Conservation (phyloP, 2,329 filamentous ascomycete genomes). For the Leptographium galeiforme region DNA sequence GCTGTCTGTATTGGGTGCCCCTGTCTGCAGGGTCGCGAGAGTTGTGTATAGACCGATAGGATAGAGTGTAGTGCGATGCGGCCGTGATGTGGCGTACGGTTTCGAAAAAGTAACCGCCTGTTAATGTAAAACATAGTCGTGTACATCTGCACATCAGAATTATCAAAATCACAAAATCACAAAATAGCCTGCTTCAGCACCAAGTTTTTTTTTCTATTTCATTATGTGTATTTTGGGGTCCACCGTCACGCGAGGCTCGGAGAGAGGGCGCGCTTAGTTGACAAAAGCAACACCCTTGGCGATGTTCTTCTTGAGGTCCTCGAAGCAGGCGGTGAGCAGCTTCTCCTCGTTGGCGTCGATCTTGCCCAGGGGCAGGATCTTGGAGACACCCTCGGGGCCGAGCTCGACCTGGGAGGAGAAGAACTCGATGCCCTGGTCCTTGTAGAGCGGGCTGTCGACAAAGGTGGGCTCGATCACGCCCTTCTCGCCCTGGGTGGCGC, state of each 20-base stretch:
- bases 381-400: constrained; percentile 88
- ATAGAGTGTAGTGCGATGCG: not conserved
- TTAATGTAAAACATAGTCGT: too few relatives aligned
- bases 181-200: too few relatives aligned
- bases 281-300: constrained; percentile 64
- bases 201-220: not conserved
- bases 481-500: constrained; percentile 85
- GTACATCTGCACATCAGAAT: too few relatives aligned
- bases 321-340: constrained; percentile 73
- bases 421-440: constrained; percentile 96
- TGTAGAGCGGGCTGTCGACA: constrained; percentile 93
- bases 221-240: not conserved
- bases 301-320: constrained; percentile 89
- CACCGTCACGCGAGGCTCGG: not conserved
- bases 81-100: not conserved
- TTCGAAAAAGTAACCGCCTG: too few relatives aligned
- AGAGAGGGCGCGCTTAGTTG: constrained; percentile 30
- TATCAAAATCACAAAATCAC: not conserved
- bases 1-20: not conserved
- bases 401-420: constrained; percentile 94
- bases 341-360: constrained; percentile 77
- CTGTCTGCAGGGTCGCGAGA: not conserved
- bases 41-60: not conserved
- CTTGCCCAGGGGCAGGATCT: constrained; percentile 79
- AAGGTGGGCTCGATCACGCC: constrained; percentile 92